Evolutionary conservation across 352 stramenopile species (phyloP).

Genomic region (Thalassiosira exigua): DNA sequence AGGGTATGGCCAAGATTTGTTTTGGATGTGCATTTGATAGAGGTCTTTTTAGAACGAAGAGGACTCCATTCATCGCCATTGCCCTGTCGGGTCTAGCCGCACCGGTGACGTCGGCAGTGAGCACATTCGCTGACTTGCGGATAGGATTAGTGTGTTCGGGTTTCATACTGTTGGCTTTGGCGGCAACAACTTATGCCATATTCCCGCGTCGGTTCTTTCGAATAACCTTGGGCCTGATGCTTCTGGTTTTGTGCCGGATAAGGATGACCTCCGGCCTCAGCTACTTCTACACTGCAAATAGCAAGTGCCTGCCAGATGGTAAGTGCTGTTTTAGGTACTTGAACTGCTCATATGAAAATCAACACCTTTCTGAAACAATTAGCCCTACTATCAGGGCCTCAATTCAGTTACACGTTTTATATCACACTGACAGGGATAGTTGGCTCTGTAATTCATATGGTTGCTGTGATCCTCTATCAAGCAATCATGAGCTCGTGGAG

Average conservation of each 20-base stretch:
- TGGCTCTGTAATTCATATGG: conserved; percentile 7
- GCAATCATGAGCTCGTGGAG: conserved; percentile 18
- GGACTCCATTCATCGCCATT: conserved; percentile 18
- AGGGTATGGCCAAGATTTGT: conserved; percentile 24
- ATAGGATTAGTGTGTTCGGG: conserved; percentile 18
- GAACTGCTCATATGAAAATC: too few relatives aligned
- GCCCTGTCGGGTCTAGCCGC: conserved; percentile 13
- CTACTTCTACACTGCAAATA: conserved; percentile 30
- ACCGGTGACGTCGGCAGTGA: conserved; percentile 15
- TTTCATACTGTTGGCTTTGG: conserved; percentile 23
- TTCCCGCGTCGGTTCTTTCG: conserved; percentile 25
- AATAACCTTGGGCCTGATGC: conserved; percentile 10
- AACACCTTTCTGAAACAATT: too few relatives aligned
- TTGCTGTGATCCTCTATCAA: conserved; percentile 27
- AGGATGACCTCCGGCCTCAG: conserved; percentile 4
- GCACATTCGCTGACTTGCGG: conserved; percentile 10
- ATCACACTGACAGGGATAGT: conserved; percentile 21
- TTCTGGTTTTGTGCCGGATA: neutral
- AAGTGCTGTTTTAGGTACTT: too few relatives aligned
- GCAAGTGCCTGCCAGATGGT: conserved; percentile 18
- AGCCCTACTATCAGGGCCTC: conserved; percentile 8
- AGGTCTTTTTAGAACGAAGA: conserved; percentile 18
- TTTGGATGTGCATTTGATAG: conserved; percentile 33
- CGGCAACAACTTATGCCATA: conserved; percentile 16
- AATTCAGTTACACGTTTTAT: conserved; percentile 33